phyloP scores from a whole-genome alignment of 2,329 filamentous ascomycete species.

The Alternaria burnsii region DNA sequence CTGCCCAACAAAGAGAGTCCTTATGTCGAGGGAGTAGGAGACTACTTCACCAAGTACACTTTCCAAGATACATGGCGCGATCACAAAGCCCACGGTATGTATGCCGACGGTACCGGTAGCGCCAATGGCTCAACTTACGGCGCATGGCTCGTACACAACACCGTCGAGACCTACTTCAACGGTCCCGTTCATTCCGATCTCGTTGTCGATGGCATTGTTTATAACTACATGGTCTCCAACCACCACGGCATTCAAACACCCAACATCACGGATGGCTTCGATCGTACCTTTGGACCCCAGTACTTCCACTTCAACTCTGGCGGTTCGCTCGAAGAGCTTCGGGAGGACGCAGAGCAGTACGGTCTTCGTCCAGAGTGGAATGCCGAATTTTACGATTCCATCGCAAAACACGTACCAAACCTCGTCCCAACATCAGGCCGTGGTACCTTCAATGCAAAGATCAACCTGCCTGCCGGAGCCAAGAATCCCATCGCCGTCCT shows the following conservation, averaged over 20 bases:
- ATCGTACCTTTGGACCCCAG: constrained; percentile 71
- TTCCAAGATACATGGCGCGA: constrained; percentile 67
- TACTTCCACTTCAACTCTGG: constrained; percentile 71
- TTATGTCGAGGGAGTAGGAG: constrained; percentile 64
- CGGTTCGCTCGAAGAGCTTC: constrained; percentile 53
- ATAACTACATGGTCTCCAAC: constrained; percentile 66
- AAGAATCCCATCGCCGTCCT: constrained; percentile 64
- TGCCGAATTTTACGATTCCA: constrained; percentile 69
- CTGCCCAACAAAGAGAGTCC: constrained; percentile 64
- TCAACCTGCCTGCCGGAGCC: constrained; percentile 63
- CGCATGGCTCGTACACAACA: constrained; percentile 72
- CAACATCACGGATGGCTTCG: constrained; percentile 71
- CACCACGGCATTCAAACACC: constrained; percentile 70
- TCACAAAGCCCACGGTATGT: constrained; percentile 66
- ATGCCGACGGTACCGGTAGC: constrained; percentile 61
- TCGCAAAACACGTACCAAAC: constrained; percentile 66
- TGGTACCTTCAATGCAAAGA: constrained; percentile 60
- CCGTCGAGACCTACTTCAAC: constrained; percentile 68
- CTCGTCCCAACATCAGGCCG: constrained; percentile 64
- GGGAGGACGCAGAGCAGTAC: constrained; percentile 61
- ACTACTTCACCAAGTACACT: constrained; percentile 74
- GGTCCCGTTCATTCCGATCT: constrained; percentile 70
- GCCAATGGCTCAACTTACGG: constrained; percentile 64
- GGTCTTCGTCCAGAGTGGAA: constrained; percentile 63
- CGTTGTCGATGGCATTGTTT: constrained; percentile 70